Evolutionary conservation across 805 yeast species (phyloP), one percentile per base, ranked within the genome.

Genomic region (Ogataea naganishii): DNA sequence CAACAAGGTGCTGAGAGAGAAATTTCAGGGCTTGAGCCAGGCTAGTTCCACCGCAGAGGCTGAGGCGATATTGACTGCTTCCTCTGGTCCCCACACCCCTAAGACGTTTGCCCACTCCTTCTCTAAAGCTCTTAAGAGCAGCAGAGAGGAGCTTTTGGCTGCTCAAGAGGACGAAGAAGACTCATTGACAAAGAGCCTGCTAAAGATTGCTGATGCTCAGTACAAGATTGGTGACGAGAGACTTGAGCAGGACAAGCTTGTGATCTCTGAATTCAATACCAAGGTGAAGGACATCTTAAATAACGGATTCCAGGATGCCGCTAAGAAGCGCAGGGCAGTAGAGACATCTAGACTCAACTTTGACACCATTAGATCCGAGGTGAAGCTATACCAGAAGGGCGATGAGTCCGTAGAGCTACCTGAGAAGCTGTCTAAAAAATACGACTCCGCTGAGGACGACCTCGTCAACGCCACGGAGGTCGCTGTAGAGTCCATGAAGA

Each of bases 401-500:
- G 60, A 61, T 24, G 49, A 49, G 23, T 36, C 53, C 16, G 58
- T 51, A 9, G 64, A 63, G 24, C 55, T 68, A 25, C 51, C 73
- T 14, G 80, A 72, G 31, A 62, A 60, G 24, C 64, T 75, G 40
- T 60, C 62, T 36, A 66, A 64, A 39, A 72, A 69, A 32, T 57
- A 72, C 40, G 76, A 74, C 35, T 50, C 59, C 12, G 64, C 64
- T 36, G 94, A 82, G 53, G 94, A 82, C 49, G 89, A 80, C 38
- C 69, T 82, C 40, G 92, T 82, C 20, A 71, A 76, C 41, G 83
- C 85, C 16, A 81, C 86, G 4, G 79, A 80, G 34, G 60, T 67
- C 17, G 92, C 94, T 1, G 92, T 80, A n/a, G 71, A 73, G 43
- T 73, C 75, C 31, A 80, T 82, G 92, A 75, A 79, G 52, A 72